Base-by-base conservation (phyloP, 1,139 yeast genomes). In the Geotrichum fermentans region DNA sequence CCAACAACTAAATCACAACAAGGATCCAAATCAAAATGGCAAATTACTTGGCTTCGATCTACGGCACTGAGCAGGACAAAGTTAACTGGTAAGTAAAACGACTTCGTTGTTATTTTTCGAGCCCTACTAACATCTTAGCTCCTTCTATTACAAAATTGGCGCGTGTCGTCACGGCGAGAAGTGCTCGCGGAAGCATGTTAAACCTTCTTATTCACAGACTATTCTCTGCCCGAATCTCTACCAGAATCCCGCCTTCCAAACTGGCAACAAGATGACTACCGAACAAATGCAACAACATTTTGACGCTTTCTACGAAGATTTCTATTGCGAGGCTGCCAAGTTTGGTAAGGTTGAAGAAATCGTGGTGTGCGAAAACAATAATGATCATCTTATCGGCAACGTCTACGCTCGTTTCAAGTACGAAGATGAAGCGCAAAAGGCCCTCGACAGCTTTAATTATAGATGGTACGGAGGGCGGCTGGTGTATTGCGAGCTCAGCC, bases 81-180 rank as follows among this genome's bases (percentile, higher is more conserved):
- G 73, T 67, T 48, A 66, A 66, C 62, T 70, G 73, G 71, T 68
- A 62, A 55, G 71, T 62, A 29, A 26, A 8, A 18, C n/a, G n/a
- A n/a, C n/a, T 11, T 21, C 28, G 21, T 22, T 3, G 21, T 2
- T 28, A 21, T 37, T 39, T 26, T 29, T 32, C n/a, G 28, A 24
- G 10, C 8, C 28, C 28, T 39, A 28, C 45, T 40, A 40, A 46
- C 45, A 13, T 26, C 26, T 16, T 40, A 55, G 78, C 57, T 70
- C 76, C 40, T 90, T 90, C 65, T 90, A 83, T 66, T 74, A 77
- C 55, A 86, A 83, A 63, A 86, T 89, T 37, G 97, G 97, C 1
- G 95, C 96, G 0, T 90, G 97, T 63, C 74, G 97, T 52, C 97
- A 90, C 64, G 97, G 97, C 1, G 92, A 83, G 54, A 83, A 82